Evolutionary conservation across 2,329 filamentous ascomycete species (phyloP).

Genomic region (Fusarium solani-melongenae): DNA sequence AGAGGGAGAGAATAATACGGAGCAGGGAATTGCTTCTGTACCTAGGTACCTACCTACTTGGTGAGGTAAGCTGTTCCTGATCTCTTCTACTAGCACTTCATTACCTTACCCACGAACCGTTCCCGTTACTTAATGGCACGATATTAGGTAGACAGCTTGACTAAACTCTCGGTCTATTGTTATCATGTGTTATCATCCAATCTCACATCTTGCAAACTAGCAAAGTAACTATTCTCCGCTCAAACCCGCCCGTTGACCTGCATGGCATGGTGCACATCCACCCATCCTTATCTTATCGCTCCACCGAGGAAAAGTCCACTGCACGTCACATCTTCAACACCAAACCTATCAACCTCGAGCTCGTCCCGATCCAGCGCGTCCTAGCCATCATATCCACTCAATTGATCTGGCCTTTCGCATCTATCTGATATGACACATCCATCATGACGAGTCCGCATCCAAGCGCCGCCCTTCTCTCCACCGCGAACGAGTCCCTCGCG

Average conservation of each 20-base stretch:
- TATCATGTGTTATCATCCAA: background rate
- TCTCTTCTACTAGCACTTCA: background rate
- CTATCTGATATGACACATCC: background rate
- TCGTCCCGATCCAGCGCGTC: background rate
- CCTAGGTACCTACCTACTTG: background rate
- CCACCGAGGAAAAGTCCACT: constrained; percentile 11
- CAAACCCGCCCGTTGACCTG: background rate
- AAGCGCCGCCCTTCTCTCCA: constrained; percentile 13
- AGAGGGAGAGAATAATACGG: background rate
- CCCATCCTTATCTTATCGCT: constrained; percentile 27
- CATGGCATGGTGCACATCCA: background rate
- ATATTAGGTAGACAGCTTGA: background rate
- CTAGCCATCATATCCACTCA: background rate
- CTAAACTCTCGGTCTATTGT: background rate
- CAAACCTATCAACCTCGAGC: background rate
- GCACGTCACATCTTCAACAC: constrained; percentile 17
- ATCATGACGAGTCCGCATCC: constrained; percentile 20
- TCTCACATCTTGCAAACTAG: background rate
- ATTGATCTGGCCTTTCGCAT: background rate
- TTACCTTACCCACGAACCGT: background rate
- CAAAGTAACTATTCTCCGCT: background rate
- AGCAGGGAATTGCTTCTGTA: background rate
- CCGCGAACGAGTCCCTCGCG: constrained; percentile 47
- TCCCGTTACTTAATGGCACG: background rate
- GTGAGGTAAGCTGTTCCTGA: background rate